Conservation (phyloP, 148 eudicot genomes). For the Euryodendron excelsum region DNA sequence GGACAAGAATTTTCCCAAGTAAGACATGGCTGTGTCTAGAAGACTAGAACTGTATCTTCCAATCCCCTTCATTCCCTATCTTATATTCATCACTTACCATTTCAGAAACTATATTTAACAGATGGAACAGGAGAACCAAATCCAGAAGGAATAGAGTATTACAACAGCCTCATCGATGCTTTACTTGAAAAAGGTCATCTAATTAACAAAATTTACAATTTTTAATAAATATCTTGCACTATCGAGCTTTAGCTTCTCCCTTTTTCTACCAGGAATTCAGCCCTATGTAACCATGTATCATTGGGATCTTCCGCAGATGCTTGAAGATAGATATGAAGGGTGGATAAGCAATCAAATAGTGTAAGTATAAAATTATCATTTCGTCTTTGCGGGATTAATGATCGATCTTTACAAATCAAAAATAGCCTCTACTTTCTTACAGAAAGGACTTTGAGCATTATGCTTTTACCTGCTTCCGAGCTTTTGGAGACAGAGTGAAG, state of each 20-base stretch:
- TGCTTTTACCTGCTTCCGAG: constrained; percentile 83
- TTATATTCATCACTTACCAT: not conserved
- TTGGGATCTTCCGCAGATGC: constrained; percentile 98
- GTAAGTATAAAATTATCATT: constrained; percentile 34
- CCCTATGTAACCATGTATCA: constrained; percentile 88
- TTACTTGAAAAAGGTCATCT: constrained; percentile 68
- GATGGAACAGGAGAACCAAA: constrained; percentile 96
- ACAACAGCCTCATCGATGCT: constrained; percentile 79
- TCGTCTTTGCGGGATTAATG: not conserved
- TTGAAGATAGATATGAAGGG: constrained; percentile 86
- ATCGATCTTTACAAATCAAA: not conserved
- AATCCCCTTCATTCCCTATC: not conserved
- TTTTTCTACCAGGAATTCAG: constrained; percentile 64
- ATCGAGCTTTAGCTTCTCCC: constrained; percentile 3
- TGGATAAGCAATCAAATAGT: constrained; percentile 67
- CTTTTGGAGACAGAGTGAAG: constrained; percentile 90
- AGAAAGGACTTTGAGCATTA: constrained; percentile 73
- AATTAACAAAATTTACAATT: not conserved
- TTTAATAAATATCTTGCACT: not conserved
- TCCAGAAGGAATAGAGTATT: constrained; percentile 75
- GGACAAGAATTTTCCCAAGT: constrained; percentile 97
- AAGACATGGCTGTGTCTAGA: constrained; percentile 23
- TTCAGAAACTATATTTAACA: constrained; percentile 22
- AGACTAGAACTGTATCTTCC: not conserved
- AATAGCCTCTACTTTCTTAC: constrained; percentile 11